phyloP scores from a whole-genome alignment of 441 rosid genomes.

The Croton laevigatus region DNA sequence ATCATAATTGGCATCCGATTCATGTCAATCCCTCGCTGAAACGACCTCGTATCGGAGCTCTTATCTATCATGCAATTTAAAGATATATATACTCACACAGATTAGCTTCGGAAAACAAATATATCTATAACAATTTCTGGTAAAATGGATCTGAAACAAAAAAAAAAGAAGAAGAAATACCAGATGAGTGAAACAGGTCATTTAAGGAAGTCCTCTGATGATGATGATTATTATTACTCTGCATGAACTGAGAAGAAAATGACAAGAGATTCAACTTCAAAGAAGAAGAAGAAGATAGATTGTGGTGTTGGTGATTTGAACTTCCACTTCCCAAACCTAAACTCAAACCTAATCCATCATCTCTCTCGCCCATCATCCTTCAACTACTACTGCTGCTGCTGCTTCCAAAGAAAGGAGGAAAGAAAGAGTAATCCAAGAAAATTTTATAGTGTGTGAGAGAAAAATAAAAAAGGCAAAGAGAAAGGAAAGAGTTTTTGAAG shows the following conservation, averaged over 20 bases:
- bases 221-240: slow-evolving; percentile 1
- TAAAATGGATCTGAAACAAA: not conserved
- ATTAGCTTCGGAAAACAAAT: not conserved
- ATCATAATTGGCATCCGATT: slow-evolving; percentile 45
- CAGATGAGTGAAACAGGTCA: slow-evolving; percentile 47
- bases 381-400: too few species aligned
- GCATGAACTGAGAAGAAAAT: slow-evolving; percentile 33
- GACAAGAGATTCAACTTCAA: slow-evolving; percentile 45
- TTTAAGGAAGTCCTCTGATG: slow-evolving; percentile 33
- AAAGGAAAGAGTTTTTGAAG: slow-evolving; percentile 23
- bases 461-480: not conserved
- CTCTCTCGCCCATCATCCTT: slow-evolving; percentile 47
- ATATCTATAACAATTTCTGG: not conserved
- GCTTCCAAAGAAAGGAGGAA: not conserved
- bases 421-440: not conserved
- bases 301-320: slow-evolving; percentile 24
- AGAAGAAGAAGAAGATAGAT: slow-evolving; percentile 21
- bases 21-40: slow-evolving; percentile 61
- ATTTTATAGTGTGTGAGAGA: not conserved
- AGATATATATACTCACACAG: not conserved
- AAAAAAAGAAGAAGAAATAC: slow-evolving; percentile 21
- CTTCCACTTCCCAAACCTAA: slow-evolving; percentile 55
- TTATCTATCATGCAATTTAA: slow-evolving; percentile 39
- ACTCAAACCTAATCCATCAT: slow-evolving; percentile 56
- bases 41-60: slow-evolving; percentile 40